phyloP scores from a whole-genome alignment of 345 rosid species.

The Populus nigra region DNA sequence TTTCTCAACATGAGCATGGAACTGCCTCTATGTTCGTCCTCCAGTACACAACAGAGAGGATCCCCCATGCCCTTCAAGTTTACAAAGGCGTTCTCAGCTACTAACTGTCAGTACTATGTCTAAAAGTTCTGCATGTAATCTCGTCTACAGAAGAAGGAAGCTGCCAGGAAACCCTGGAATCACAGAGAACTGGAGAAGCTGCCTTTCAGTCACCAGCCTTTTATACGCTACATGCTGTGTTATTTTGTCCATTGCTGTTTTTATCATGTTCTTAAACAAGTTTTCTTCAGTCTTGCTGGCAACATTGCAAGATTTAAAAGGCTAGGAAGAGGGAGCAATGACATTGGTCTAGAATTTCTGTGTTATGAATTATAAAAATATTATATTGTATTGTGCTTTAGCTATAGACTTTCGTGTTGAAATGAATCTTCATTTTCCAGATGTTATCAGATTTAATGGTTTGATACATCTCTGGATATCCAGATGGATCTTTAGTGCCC shows the following conservation, averaged over 20 bases:
- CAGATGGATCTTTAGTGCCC: too few relatives aligned
- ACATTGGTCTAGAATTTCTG: background rate
- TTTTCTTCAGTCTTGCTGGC: background rate
- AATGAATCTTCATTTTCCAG: background rate
- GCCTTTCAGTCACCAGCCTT: slow-evolving; percentile 39
- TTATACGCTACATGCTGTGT: too few relatives aligned
- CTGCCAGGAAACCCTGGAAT: slow-evolving; percentile 25
- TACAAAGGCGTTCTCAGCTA: slow-evolving; percentile 31
- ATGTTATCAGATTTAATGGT: background rate
- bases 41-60: background rate
- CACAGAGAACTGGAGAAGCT: slow-evolving; percentile 37
- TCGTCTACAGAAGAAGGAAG: slow-evolving; percentile 58
- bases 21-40: background rate
- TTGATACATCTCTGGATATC: background rate
- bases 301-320: background rate
- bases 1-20: background rate
- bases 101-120: slow-evolving; percentile 43
- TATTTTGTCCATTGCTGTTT: background rate
- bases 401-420: background rate
- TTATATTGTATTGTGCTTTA: background rate
- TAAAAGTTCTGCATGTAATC: slow-evolving; percentile 29
- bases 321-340: background rate
- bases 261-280: background rate
- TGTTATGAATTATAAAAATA: background rate
- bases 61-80: slow-evolving; percentile 29